A percentile compares a stretch with the other conserved stretches of the same genome.
Evolutionary conservation across 805 yeast species (phyloP).

Genomic region (Lipomyces yamadae): DNA sequence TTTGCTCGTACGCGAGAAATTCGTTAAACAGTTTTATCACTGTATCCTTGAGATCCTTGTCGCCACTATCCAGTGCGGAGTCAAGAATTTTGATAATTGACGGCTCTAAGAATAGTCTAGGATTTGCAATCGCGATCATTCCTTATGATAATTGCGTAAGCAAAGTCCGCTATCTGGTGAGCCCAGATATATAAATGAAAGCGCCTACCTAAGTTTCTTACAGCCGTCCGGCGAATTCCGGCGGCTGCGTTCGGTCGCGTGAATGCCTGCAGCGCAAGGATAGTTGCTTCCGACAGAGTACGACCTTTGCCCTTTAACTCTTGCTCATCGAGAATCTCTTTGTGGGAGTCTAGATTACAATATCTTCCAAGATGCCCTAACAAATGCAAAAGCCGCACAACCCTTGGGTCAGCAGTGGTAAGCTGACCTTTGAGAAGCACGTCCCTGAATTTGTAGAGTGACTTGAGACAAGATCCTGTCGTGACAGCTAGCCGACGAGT

Average conservation of each 20-base stretch:
- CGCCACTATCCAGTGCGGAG: slow-evolving; percentile 51
- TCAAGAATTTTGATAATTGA: slow-evolving; percentile 62
- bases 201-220: slow-evolving; percentile 53
- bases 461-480: slow-evolving; percentile 61
- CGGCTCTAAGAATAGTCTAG: slow-evolving; percentile 66
- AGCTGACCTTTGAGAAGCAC: slow-evolving; percentile 34
- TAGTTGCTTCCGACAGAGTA: slow-evolving; percentile 60
- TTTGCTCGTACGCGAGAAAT: slow-evolving; percentile 57
- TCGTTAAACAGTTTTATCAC: slow-evolving; percentile 62
- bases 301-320: slow-evolving; percentile 47
- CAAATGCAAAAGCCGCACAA: slow-evolving; percentile 63
- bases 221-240: slow-evolving; percentile 56
- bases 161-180: background rate
- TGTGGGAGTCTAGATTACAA: slow-evolving; percentile 61
- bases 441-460: slow-evolving; percentile 55
- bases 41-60: slow-evolving; percentile 53
- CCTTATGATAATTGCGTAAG: slow-evolving; percentile 41
- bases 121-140: slow-evolving; percentile 63
- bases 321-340: slow-evolving; percentile 48
- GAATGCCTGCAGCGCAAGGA: slow-evolving; percentile 63
- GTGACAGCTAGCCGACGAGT: slow-evolving; percentile 62
- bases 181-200: background rate
- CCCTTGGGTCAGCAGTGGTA: slow-evolving; percentile 49
- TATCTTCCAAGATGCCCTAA: slow-evolving; percentile 73
- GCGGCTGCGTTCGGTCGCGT: slow-evolving; percentile 48